Evolutionary conservation across 495 filamentous ascomycete genomes (phyloP), one percentile per base, ranked within the genome.

Genomic region (Parmelia sp.): DNA sequence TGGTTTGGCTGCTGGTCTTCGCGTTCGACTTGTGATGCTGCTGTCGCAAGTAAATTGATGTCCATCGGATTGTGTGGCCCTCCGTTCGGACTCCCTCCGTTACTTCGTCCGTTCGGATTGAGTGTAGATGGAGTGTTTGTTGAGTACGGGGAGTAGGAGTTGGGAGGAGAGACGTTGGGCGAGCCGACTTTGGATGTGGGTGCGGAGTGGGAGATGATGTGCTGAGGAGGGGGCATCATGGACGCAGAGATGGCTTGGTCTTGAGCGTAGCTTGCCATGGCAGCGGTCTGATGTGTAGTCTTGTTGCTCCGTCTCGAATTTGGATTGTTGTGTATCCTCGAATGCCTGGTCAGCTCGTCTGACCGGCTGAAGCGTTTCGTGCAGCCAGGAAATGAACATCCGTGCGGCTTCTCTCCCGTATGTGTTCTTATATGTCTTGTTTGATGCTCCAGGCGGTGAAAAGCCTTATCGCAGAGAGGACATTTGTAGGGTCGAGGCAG

Each of bases 241-340:
- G 81, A 79, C 31, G 82, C 79, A 62, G 83, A 77, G 1, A 78
- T 71, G 23, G 74, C 64, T 62, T 81, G 73, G 51, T 81, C 79
- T 63, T 82, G 80, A 45, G 74, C 75, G 55, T 74, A 73, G 25
- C 74, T 76, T 1, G 78, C 80, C 3, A 83, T 79, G 0, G 81
- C 83, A 19, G 82, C 80, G 0, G 82, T 83, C 0, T 82, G 71
- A 58, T 86, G 83, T 15, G 89, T 31, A 19, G 51, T 84, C 80
- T 96, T 96, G 81, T 96, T 96, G 58, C 90, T 92, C 71, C 94
- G 81, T 74, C 94, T 83, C 66, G 91, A 96, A 81, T 97, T 97
- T 56, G 95, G 94, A 78, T 98, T 98, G 82, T 87, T 96, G 84
- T 98, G 94, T 80, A 98, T 98, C 73, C 94, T 84, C 74, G 94